Percentiles rank a stretch among this genome's conserved stretches.
Evolutionary conservation across 495 filamentous ascomycete genomes (phyloP).

Genomic region (Tirmania nivea): DNA sequence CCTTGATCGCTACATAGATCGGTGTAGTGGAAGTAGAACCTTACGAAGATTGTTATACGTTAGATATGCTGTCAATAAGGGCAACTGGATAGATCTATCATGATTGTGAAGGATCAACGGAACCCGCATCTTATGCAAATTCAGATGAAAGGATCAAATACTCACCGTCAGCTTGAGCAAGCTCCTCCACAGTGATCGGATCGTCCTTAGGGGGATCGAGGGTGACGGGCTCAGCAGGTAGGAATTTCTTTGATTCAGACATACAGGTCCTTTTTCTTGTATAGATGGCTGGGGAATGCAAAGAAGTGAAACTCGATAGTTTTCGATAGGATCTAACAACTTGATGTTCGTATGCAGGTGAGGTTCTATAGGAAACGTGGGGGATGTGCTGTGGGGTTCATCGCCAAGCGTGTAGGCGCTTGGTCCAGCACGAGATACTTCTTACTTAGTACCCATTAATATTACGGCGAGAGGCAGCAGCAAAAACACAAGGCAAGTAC

Average conservation of each 20-base stretch:
- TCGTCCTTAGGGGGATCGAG: conserved; percentile 78
- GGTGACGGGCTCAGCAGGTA: conserved; percentile 61
- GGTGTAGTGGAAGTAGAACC: conserved; percentile 42
- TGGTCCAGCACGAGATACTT: too few species aligned
- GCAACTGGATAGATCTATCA: not conserved
- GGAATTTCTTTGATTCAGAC: conserved; percentile 32
- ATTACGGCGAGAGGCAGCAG: too few species aligned
- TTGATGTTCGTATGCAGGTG: too few species aligned
- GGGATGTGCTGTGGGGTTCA: too few species aligned
- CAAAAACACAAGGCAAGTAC: too few species aligned
- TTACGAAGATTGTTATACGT: conserved; percentile 12
- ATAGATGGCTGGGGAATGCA: too few species aligned
- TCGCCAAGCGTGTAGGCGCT: too few species aligned
- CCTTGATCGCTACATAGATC: conserved; percentile 85
- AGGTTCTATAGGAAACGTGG: too few species aligned
- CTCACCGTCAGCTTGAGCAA: conserved; percentile 67
- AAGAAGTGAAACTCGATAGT: too few species aligned
- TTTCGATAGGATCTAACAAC: too few species aligned
- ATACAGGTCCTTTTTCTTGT: too few species aligned
- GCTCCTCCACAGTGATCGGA: conserved; percentile 47
- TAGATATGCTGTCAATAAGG: conserved; percentile 1
- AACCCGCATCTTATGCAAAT: not conserved
- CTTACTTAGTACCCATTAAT: too few species aligned
- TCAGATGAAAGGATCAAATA: not conserved
- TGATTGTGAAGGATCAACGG: not conserved